Evolutionary conservation across 2,329 filamentous ascomycete genomes (phyloP), one percentile per base, ranked within the genome.

Genomic region (Sarocladium oryzae): DNA sequence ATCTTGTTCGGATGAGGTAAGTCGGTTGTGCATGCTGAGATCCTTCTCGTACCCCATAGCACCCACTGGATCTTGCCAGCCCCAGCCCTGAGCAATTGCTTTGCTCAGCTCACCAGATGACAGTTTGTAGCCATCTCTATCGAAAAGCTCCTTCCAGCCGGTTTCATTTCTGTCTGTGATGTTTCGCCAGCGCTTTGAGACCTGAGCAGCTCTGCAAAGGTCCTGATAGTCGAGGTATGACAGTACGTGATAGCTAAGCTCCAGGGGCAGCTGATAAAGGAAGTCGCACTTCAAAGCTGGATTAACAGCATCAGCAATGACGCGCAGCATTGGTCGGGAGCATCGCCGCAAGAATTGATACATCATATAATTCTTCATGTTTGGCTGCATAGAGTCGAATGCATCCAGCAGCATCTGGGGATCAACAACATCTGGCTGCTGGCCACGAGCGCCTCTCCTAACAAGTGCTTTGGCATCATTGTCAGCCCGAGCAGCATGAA

Each of bases 261-360:
- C 93, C 1, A 87, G 74, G 2, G 93, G 93, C 1, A 99, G 76
- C 53, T 89, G 81, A 55, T 82, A 81, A 48, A 99, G 73, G 56
- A 97, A 96, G 65, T 99, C 93, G 63, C 90, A 95, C 67, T 96
- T 96, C 52, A 99, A 70, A 0, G 92, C 89, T 7, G 93, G 93
- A 61, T 96, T 96, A 57, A 99, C 91, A 13, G 90, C 84, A 57
- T 90, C 85, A 32, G 92, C 90, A 51, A 99, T 85, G 51, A 95
- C 85, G 61, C 93, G 89, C 4, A 99, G 75, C 0, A 91, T 96
- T 37, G 89, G 86, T 58, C 95, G 87, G 5, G 89, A 82, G 62
- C 91, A 97, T 43, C 93, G 81, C 52, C 89, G 85, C 23, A 99
- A 78, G 51, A 99, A 82, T 64, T 99, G 92, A 64, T 95, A 97